phyloP scores from a whole-genome alignment of 2,329 filamentous ascomycete genomes.

The Gyromitra esculenta region DNA sequence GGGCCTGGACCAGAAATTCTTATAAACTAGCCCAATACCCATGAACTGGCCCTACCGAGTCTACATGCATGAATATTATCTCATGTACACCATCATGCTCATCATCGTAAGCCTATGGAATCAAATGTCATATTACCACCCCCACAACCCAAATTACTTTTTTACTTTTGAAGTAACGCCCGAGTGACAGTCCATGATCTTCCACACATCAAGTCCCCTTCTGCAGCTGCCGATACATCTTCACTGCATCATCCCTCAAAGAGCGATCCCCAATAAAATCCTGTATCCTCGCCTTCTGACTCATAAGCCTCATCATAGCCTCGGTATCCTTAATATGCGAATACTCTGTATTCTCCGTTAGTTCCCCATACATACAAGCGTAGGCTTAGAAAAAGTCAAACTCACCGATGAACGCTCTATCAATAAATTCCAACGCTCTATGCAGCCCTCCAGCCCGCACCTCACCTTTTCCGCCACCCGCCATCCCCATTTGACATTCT shows the following conservation, averaged over 20 bases:
- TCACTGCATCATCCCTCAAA: constrained; percentile 73
- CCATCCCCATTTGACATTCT: constrained; percentile 81
- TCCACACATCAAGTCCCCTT: constrained; percentile 57
- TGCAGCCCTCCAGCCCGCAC: constrained; percentile 69
- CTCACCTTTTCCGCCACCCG: constrained; percentile 66
- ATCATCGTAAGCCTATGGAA: too few species aligned
- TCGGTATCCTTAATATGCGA: constrained; percentile 72
- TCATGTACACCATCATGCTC: too few species aligned
- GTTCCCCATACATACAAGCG: not conserved
- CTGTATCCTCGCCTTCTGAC: constrained; percentile 82
- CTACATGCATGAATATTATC: too few species aligned
- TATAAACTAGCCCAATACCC: too few species aligned
- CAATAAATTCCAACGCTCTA: constrained; percentile 69
- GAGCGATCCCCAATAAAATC: constrained; percentile 72
- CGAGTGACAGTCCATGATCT: not conserved
- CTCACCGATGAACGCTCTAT: constrained; percentile 67
- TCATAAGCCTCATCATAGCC: constrained; percentile 80
- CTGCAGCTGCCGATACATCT: constrained; percentile 71
- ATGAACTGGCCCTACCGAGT: too few species aligned
- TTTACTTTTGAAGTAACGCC: not conserved
- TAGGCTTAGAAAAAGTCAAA: not conserved
- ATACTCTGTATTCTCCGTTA: constrained; percentile 64
- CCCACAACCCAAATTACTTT: too few species aligned
- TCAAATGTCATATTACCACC: too few species aligned
- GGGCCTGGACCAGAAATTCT: too few species aligned